Conservation (phyloP, 805 yeast species). For the Zygosaccharomyces siamensis region DNA sequence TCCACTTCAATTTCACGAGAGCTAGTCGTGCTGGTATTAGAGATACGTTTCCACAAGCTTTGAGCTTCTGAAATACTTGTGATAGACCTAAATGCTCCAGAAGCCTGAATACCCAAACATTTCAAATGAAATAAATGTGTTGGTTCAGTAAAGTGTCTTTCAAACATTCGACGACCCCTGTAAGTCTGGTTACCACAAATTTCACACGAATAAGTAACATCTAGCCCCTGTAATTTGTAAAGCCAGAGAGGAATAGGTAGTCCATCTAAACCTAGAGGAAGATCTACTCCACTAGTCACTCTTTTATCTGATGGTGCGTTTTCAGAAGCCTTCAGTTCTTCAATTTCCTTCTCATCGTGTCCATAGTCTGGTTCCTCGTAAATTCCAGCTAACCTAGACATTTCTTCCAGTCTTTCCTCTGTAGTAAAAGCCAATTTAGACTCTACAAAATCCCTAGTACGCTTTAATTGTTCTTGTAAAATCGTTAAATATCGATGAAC, state of each 20-base stretch:
- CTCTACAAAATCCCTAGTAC: slow-evolving; percentile 58
- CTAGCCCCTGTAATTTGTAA: slow-evolving; percentile 82
- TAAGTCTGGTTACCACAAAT: slow-evolving; percentile 74
- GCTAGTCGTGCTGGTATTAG: slow-evolving; percentile 7
- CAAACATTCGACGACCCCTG: slow-evolving; percentile 68
- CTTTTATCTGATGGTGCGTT: slow-evolving; percentile 10
- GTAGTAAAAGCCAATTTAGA: slow-evolving; percentile 64
- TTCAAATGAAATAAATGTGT: slow-evolving; percentile 70
- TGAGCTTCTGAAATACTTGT: slow-evolving; percentile 63
- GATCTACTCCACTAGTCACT: slow-evolving; percentile 36
- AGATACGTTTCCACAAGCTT: slow-evolving; percentile 47
- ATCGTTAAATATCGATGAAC: slow-evolving; percentile 37
- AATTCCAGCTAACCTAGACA: slow-evolving; percentile 39
- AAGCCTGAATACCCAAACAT: slow-evolving; percentile 64
- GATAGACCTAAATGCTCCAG: slow-evolving; percentile 55
- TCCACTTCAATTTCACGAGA: slow-evolving; percentile 67
- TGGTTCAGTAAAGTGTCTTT: slow-evolving; percentile 66
- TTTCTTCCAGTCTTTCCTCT: slow-evolving; percentile 58
- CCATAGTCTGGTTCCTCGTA: slow-evolving; percentile 37
- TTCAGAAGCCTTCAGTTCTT: slow-evolving; percentile 24
- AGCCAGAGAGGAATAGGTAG: slow-evolving; percentile 92
- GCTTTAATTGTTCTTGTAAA: slow-evolving; percentile 40
- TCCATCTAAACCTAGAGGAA: slow-evolving; percentile 86
- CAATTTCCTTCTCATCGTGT: slow-evolving; percentile 39
- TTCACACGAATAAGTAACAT: slow-evolving; percentile 69